These are phyloP conservation scores for Chaetomium sp. DNA, from an alignment of 2,329 filamentous ascomycete species.

Conservation along the genomic window DNA sequence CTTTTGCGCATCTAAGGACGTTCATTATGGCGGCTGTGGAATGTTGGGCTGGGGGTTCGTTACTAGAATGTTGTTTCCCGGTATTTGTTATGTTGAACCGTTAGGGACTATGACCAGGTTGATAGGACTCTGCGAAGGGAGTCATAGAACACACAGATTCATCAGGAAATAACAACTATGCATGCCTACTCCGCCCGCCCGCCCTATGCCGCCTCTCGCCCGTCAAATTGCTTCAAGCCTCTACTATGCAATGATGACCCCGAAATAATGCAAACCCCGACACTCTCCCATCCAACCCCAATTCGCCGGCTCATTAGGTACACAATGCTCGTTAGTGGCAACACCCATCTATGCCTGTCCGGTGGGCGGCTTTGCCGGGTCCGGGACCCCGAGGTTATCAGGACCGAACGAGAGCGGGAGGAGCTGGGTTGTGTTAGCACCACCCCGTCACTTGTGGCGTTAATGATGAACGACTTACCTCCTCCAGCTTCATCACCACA, in stretches of 20 bases:
- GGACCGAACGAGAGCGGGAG: conserved; percentile 34
- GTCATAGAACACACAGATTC: background rate
- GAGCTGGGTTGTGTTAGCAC: conserved; percentile 22
- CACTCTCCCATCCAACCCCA: background rate
- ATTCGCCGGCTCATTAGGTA: background rate
- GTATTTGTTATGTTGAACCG: background rate
- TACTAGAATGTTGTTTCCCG: background rate
- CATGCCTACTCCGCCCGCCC: background rate
- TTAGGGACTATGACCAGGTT: background rate
- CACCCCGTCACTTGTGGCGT: too few species aligned
- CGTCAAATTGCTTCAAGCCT: conserved; percentile 13
- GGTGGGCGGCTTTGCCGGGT: conserved; percentile 13
- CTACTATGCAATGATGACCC: background rate
- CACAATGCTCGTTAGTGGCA: background rate
- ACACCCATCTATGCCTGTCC: background rate
- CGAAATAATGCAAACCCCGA: background rate
- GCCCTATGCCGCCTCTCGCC: background rate
- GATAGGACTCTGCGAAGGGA: background rate
- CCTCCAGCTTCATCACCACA: conserved; percentile 68
- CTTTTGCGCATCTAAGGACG: conserved; percentile 4
- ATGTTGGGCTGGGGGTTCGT: background rate
- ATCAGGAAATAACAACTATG: background rate
- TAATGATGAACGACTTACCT: conserved; percentile 26
- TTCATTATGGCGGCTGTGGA: background rate
- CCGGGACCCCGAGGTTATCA: conserved; percentile 16